Conservation (phyloP, 2,329 filamentous ascomycete species). For the Xylariaceae sp. region DNA sequence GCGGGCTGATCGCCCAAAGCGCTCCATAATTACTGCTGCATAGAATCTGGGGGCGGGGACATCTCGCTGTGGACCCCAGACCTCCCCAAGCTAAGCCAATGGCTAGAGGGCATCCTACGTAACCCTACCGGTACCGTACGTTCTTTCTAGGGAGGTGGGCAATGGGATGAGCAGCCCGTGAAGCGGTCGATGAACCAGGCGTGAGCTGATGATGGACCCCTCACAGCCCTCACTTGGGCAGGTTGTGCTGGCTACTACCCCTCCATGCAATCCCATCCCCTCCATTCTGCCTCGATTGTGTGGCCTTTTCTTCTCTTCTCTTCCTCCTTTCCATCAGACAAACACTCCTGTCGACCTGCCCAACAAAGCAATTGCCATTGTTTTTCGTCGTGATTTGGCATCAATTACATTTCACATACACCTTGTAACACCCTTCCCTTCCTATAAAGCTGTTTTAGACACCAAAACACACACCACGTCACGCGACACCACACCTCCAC, state of each 20-base stretch:
- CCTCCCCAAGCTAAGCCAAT: constrained; percentile 9
- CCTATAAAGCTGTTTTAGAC: constrained; percentile 1
- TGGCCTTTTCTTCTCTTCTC: constrained; percentile 13
- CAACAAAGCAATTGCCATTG: constrained; percentile 17
- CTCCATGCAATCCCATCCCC: constrained; percentile 22
- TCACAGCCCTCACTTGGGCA: neutral
- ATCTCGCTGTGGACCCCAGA: neutral
- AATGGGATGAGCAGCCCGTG: no score
- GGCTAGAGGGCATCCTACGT: constrained; percentile 1
- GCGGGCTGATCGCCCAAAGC: constrained; percentile 15
- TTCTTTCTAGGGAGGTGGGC: neutral
- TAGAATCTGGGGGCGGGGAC: constrained; percentile 26
- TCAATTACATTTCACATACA: constrained; percentile 6
- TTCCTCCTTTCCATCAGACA: constrained; percentile 5
- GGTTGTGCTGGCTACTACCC: constrained; percentile 15
- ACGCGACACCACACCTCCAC: no score
- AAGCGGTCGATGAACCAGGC: neutral
- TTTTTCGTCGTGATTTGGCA: constrained; percentile 2
- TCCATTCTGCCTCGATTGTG: constrained; percentile 16
- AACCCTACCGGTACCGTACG: constrained; percentile 8
- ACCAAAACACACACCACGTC: constrained; percentile 2
- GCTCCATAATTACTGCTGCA: constrained; percentile 8
- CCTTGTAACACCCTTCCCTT: constrained; percentile 4
- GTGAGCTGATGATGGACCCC: constrained; percentile 2
- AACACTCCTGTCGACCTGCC: neutral